Evolutionary conservation across 2,329 filamentous ascomycete genomes (phyloP).

Genomic region (Xylariaceae sp.): DNA sequence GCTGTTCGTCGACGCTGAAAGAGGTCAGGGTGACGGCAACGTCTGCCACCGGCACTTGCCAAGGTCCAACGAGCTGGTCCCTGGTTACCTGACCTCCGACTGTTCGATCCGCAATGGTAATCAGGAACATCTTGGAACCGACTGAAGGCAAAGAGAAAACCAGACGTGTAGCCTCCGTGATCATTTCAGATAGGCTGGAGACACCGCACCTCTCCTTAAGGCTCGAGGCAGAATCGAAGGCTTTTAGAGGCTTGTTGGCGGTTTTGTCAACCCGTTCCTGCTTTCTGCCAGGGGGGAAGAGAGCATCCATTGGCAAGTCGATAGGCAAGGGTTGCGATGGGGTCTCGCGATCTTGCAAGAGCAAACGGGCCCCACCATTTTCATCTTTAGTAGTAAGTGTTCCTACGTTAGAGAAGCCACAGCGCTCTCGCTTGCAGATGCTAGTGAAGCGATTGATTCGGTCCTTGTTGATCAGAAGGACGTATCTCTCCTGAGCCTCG

Average conservation of each 20-base stretch:
- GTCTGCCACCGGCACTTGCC: conserved; percentile 91
- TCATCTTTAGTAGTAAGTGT: conserved; percentile 60
- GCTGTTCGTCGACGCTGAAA: conserved; percentile 60
- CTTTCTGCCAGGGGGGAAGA: conserved; percentile 30
- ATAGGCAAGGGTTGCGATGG: conserved; percentile 28
- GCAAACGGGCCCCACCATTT: conserved; percentile 62
- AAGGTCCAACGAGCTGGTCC: conserved; percentile 94
- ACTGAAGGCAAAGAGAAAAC: conserved; percentile 84
- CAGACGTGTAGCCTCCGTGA: conserved; percentile 65
- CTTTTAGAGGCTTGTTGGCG: conserved; percentile 18
- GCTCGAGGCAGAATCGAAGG: conserved; percentile 63
- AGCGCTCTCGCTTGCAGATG: conserved; percentile 72
- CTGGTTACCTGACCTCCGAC: conserved; percentile 84
- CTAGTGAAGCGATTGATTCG: conserved; percentile 69
- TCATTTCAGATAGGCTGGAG: conserved; percentile 48
- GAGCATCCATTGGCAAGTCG: conserved; percentile 29
- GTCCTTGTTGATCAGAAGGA: conserved; percentile 78
- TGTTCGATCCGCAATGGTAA: conserved; percentile 90
- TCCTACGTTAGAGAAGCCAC: conserved; percentile 88
- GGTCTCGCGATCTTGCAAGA: conserved; percentile 46
- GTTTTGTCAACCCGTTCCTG: conserved; percentile 28
- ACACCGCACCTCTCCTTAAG: conserved; percentile 62
- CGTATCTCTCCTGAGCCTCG: conserved; percentile 94
- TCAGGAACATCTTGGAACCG: conserved; percentile 94
- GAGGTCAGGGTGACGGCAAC: conserved; percentile 87